Conservation (phyloP, 1,284 basidiomycete species). For the Malassezia sympodialis region DNA sequence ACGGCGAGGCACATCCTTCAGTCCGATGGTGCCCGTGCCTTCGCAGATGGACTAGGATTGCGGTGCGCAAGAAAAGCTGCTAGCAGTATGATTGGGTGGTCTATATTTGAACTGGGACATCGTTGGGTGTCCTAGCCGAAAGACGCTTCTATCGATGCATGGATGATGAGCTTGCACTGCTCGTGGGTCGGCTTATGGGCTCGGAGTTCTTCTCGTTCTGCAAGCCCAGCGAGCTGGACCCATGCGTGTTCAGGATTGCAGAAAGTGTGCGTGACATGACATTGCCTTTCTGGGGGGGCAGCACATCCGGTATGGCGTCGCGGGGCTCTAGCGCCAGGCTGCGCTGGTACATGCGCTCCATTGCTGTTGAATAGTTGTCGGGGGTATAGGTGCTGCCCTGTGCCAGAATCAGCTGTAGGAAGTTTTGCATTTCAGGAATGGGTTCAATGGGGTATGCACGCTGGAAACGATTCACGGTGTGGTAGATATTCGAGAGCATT, state of each 20-base stretch:
- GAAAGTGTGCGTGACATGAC: neutral
- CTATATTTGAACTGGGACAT: slow-evolving; percentile 36
- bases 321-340: slow-evolving; percentile 44
- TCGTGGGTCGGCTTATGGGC: neutral
- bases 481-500: slow-evolving; percentile 36
- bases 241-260: neutral
- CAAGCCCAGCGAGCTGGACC: neutral
- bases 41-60: slow-evolving; percentile 40
- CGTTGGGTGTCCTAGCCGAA: slow-evolving; percentile 6
- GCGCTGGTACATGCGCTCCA: slow-evolving; percentile 41
- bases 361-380: slow-evolving; percentile 24
- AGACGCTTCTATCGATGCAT: neutral
- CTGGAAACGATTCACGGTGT: slow-evolving; percentile 89
- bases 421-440: slow-evolving; percentile 72
- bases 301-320: slow-evolving; percentile 5
- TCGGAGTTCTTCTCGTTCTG: neutral
- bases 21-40: slow-evolving; percentile 22
- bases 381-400: slow-evolving; percentile 16
- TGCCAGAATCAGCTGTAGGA: slow-evolving; percentile 51
- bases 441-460: slow-evolving; percentile 64
- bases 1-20: slow-evolving; percentile 25
- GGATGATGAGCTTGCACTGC: neutral
- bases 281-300: neutral
- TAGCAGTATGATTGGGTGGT: slow-evolving; percentile 44
- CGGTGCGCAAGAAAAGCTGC: slow-evolving; percentile 42